These are phyloP conservation scores for Solanum chmielewskii DNA, from an alignment of 257 asterid genomes.

Conservation along the genomic window DNA sequence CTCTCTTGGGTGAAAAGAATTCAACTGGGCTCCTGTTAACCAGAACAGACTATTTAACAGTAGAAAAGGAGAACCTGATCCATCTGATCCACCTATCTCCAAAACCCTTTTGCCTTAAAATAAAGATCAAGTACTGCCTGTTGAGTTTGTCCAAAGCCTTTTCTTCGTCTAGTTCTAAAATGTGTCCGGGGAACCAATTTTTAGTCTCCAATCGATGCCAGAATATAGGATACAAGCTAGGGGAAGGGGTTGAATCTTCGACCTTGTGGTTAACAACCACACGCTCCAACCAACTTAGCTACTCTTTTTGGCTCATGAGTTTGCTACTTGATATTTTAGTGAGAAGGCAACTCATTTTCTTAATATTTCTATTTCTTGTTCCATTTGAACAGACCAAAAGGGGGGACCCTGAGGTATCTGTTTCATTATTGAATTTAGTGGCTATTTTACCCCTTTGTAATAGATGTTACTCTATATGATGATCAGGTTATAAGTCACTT, in stretches of 20 bases:
- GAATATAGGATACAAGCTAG: neutral
- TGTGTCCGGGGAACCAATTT: neutral
- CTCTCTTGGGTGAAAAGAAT: neutral
- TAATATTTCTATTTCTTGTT: neutral
- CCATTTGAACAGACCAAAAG: neutral
- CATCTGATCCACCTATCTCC: neutral
- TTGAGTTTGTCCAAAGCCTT: no score
- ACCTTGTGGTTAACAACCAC: neutral
- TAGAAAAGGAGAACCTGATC: neutral
- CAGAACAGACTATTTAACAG: neutral
- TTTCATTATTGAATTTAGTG: neutral
- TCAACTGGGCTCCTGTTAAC: neutral
- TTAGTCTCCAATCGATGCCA: neutral
- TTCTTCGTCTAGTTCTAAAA: neutral
- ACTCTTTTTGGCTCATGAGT: neutral
- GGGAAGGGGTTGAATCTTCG: neutral
- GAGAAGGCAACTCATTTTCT: neutral
- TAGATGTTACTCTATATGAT: neutral
- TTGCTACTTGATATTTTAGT: neutral
- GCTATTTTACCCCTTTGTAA: neutral
- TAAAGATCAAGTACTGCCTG: neutral
- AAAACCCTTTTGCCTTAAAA: neutral
- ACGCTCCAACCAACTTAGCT: neutral
- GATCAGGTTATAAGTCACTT: neutral
- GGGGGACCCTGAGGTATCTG: neutral